Evolutionary conservation across 768 basidiomycete species (phyloP).

Genomic region (Inosperma sp.): DNA sequence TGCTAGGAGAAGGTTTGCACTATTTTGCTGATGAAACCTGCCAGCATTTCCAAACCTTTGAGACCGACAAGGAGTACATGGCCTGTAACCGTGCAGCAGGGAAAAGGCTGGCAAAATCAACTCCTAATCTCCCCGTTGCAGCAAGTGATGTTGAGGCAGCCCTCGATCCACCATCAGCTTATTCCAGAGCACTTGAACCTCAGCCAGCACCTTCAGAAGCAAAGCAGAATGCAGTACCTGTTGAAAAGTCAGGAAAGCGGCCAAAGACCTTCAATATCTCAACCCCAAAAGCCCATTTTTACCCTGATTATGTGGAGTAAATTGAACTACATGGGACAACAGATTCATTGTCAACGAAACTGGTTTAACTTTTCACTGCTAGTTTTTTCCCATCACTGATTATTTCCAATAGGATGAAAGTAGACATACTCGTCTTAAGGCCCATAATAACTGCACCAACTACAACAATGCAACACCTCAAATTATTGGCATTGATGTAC

Average conservation of each 20-base stretch:
- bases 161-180: neutral
- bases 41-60: constrained; percentile 19
- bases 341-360: constrained; percentile 22
- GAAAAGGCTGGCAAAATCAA: constrained; percentile 3
- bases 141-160: neutral
- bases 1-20: constrained; percentile 16
- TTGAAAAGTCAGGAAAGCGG: constrained; percentile 9
- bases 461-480: constrained; percentile 16
- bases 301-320: constrained; percentile 24
- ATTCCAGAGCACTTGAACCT: too few relatives aligned
- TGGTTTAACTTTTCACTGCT: constrained; percentile 10
- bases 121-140: neutral
- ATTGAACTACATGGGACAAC: constrained; percentile 14
- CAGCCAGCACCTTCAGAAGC: too few relatives aligned
- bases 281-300: constrained; percentile 30
- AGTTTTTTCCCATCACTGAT: neutral
- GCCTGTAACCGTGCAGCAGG: constrained; percentile 5
- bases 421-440: constrained; percentile 11
- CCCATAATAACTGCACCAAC: constrained; percentile 11
- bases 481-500: constrained; percentile 14
- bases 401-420: constrained; percentile 28
- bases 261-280: constrained; percentile 20
- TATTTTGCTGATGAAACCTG: constrained; percentile 23
- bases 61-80: constrained; percentile 14
- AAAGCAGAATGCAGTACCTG: too few relatives aligned